Conservation (phyloP, 1,139 yeast species). For the Magnusiomyces magnusii region DNA sequence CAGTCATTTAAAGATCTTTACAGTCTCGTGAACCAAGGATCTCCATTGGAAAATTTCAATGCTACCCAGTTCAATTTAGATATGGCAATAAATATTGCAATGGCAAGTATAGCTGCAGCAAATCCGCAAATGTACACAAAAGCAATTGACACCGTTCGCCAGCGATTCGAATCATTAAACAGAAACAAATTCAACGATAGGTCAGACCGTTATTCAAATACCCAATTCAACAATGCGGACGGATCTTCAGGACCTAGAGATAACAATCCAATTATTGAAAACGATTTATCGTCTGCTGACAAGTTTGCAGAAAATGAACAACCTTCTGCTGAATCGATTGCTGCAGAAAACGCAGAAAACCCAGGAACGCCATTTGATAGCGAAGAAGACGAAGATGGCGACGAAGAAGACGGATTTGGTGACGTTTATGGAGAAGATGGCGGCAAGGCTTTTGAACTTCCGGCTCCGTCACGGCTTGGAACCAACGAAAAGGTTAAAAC, state of each 20-base stretch:
- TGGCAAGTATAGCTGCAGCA: slow-evolving; percentile 52
- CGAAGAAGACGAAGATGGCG: slow-evolving; percentile 24
- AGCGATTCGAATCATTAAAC: slow-evolving; percentile 45
- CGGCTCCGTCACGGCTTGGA: slow-evolving; percentile 41
- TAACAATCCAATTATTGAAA: background rate
- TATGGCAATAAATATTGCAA: slow-evolving; percentile 56
- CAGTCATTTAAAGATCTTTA: slow-evolving; percentile 38
- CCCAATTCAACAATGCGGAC: background rate
- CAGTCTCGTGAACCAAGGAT: slow-evolving; percentile 53
- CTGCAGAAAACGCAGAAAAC: slow-evolving; percentile 26
- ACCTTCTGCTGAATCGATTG: slow-evolving; percentile 9
- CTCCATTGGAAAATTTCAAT: slow-evolving; percentile 59
- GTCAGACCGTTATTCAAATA: background rate
- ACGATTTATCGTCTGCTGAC: slow-evolving; percentile 11
- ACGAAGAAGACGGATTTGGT: slow-evolving; percentile 16
- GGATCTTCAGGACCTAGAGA: background rate
- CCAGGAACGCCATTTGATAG: slow-evolving; percentile 16
- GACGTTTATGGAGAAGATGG: slow-evolving; percentile 15
- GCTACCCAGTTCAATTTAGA: slow-evolving; percentile 59
- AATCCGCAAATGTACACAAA: slow-evolving; percentile 50
- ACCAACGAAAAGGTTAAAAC: slow-evolving; percentile 24
- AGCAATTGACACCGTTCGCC: slow-evolving; percentile 59
- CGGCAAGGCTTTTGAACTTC: slow-evolving; percentile 40
- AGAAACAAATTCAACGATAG: background rate
- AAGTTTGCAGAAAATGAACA: slow-evolving; percentile 2